Conservation (phyloP, 78 protist genomes). For the Corallochytrium limacisporum region DNA sequence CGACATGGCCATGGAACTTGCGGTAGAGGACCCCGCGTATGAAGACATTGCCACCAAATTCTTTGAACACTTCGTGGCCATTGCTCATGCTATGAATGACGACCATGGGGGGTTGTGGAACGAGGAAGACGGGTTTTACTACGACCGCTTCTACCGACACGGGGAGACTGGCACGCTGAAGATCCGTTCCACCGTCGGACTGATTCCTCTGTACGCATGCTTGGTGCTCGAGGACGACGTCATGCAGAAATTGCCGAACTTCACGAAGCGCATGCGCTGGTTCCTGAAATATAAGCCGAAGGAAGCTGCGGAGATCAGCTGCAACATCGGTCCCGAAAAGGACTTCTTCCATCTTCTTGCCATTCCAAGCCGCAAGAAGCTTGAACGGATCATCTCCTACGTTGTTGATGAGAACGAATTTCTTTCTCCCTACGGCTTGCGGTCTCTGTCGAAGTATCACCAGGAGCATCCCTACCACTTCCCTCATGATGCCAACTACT, state of each 20-base stretch:
- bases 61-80: slow-evolving; percentile 55
- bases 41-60: slow-evolving; percentile 57
- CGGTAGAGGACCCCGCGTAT: slow-evolving; percentile 28
- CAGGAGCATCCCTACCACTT: slow-evolving; percentile 16
- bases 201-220: slow-evolving; percentile 44
- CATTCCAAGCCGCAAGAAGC: slow-evolving; percentile 17
- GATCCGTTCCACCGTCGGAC: slow-evolving; percentile 29
- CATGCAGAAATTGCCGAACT: slow-evolving; percentile 27
- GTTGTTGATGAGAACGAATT: slow-evolving; percentile 26
- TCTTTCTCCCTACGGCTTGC: slow-evolving; percentile 45
- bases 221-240: neutral
- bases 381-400: neutral
- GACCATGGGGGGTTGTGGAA: slow-evolving; percentile 42
- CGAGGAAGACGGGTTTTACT: slow-evolving; percentile 42
- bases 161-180: neutral
- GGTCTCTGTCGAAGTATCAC: slow-evolving; percentile 52
- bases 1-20: slow-evolving; percentile 47
- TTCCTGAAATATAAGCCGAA: slow-evolving; percentile 2
- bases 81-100: slow-evolving; percentile 10
- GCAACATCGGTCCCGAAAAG: too few species aligned
- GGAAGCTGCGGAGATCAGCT: neutral
- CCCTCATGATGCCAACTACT: neutral
- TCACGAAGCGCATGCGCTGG: slow-evolving; percentile 44
- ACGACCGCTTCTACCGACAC: slow-evolving; percentile 7
- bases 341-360: slow-evolving; percentile 12